phyloP scores from a whole-genome alignment of 2,329 filamentous ascomycete genomes.

The Triangularia setosa region DNA sequence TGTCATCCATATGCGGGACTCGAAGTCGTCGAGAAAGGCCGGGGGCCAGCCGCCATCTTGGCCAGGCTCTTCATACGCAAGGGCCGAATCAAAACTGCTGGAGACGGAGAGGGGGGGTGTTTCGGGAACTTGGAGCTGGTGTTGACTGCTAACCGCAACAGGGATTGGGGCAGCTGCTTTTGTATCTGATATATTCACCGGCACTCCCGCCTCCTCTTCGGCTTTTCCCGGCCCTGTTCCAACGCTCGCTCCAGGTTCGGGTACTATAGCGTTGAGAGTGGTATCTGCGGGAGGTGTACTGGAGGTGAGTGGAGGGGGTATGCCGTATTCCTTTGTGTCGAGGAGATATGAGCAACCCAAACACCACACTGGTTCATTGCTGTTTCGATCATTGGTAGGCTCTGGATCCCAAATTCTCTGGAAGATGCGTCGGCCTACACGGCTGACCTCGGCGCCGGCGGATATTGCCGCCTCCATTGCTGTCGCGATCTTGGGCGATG shows the following conservation, averaged over 20 bases:
- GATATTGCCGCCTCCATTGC: slow-evolving; percentile 39
- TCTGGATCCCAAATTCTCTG: slow-evolving; percentile 92
- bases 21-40: slow-evolving; percentile 85
- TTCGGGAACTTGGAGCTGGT: slow-evolving; percentile 32
- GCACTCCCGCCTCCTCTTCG: background rate
- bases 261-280: background rate
- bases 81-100: slow-evolving; percentile 50
- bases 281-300: slow-evolving; percentile 23
- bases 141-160: background rate
- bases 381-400: slow-evolving; percentile 70
- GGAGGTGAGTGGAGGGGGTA: slow-evolving; percentile 13
- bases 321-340: slow-evolving; percentile 24
- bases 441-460: slow-evolving; percentile 52
- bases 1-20: slow-evolving; percentile 92
- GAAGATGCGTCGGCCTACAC: slow-evolving; percentile 73
- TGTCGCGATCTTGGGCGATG: slow-evolving; percentile 25
- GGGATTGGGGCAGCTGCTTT: background rate
- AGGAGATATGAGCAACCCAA: slow-evolving; percentile 56
- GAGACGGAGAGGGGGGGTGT: slow-evolving; percentile 47
- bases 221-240: background rate
- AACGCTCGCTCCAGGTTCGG: background rate
- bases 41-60: slow-evolving; percentile 69
- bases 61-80: slow-evolving; percentile 44
- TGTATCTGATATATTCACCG: slow-evolving; percentile 12
- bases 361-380: slow-evolving; percentile 77